These are phyloP conservation scores for Emmonsia crescens DNA, from an alignment of 2,329 filamentous ascomycete species.

Conservation along the genomic window DNA sequence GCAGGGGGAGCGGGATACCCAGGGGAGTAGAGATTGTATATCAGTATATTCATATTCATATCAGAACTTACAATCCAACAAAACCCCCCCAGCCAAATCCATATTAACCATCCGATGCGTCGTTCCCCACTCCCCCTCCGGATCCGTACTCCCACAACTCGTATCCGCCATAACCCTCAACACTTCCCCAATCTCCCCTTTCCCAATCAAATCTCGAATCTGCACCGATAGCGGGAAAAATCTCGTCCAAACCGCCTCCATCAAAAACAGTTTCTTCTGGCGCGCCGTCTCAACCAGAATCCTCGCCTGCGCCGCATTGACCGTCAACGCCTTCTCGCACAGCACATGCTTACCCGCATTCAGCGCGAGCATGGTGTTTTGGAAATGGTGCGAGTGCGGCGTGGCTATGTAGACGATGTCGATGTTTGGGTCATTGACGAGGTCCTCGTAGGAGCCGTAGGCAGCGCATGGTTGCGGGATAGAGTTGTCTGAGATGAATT, in stretches of 20 bases:
- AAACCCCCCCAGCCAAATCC: conserved; percentile 68
- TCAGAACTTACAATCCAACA: conserved; percentile 52
- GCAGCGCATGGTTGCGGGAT: conserved; percentile 57
- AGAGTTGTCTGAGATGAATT: conserved; percentile 61
- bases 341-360: conserved; percentile 78
- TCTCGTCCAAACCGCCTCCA: conserved; percentile 85
- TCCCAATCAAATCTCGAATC: conserved; percentile 43
- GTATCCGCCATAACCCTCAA: conserved; percentile 49
- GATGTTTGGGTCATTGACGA: conserved; percentile 66
- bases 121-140: conserved; percentile 49
- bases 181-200: conserved; percentile 51
- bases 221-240: conserved; percentile 78
- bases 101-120: conserved; percentile 71
- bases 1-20: no score
- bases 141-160: conserved; percentile 47
- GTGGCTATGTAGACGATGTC: conserved; percentile 86
- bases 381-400: conserved; percentile 86
- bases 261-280: conserved; percentile 63
- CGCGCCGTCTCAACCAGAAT: conserved; percentile 61
- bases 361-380: conserved; percentile 76
- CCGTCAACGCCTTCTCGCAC: conserved; percentile 84
- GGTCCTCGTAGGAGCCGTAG: conserved; percentile 72
- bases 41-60: neutral
- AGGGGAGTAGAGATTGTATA: no score
- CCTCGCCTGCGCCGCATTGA: conserved; percentile 66